Percentiles rank a stretch among this genome's conserved stretches.
Conservation (phyloP, 148 eudicot genomes). For the Camellia sinensis region DNA sequence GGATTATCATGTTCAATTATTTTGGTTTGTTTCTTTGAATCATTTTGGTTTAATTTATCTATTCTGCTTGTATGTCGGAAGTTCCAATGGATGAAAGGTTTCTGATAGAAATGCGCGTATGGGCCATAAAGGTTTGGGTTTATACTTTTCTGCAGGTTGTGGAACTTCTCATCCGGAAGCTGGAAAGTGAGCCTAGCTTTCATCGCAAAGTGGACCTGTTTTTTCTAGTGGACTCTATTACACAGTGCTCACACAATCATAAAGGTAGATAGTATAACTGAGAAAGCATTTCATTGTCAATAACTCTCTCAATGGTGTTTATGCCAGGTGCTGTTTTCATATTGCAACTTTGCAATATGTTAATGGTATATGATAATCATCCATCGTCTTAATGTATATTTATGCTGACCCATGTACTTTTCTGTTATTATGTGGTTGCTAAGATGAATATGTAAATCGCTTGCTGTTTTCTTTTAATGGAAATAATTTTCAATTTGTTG, state of each 20-base stretch:
- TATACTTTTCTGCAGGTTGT: conserved; percentile 58
- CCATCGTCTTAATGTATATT: background rate
- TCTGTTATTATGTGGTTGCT: background rate
- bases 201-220: conserved; percentile 91
- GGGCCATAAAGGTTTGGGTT: background rate
- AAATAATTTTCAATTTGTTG: background rate
- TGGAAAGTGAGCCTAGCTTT: conserved; percentile 72
- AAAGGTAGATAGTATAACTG: conserved; percentile 48
- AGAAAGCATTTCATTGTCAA: background rate
- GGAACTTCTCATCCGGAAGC: conserved; percentile 77
- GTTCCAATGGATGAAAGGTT: background rate
- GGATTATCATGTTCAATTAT: background rate
- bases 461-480: background rate
- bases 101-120: background rate
- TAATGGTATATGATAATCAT: background rate
- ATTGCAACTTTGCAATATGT: background rate
- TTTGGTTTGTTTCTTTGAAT: background rate
- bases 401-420: background rate
- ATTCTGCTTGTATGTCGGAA: background rate
- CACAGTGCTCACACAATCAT: conserved; percentile 89
- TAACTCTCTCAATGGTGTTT: background rate
- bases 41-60: background rate
- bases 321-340: background rate
- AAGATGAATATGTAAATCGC: background rate
- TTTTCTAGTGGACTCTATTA: conserved; percentile 93